phyloP scores from a whole-genome alignment of 257 asterid species.

The Fraxinus pennsylvanica region DNA sequence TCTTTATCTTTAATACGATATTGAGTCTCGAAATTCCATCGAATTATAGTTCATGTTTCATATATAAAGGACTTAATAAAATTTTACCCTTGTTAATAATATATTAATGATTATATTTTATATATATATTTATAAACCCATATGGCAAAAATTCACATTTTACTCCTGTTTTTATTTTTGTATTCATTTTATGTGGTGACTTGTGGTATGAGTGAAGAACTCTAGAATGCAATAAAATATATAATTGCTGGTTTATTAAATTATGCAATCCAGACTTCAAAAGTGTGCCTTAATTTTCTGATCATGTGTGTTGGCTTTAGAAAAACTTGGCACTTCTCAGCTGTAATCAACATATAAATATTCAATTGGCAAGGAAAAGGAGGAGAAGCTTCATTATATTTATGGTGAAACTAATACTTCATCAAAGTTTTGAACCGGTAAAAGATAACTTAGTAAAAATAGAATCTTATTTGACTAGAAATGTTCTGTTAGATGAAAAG shows the following conservation, averaged over 20 bases:
- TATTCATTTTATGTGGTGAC: conserved; percentile 21
- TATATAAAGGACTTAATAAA: too few species aligned
- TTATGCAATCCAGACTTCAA: background rate
- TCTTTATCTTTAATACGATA: too few species aligned
- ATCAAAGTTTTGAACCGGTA: background rate
- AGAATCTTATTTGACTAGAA: background rate
- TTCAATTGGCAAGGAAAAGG: background rate
- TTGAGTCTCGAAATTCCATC: too few species aligned
- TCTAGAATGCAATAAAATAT: background rate
- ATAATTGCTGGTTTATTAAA: conserved; percentile 7
- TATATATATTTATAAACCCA: too few species aligned
- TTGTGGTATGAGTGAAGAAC: conserved; percentile 27
- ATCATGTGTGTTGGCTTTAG: conserved; percentile 19
- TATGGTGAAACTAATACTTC: background rate
- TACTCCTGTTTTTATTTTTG: background rate
- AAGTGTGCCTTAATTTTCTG: conserved; percentile 19
- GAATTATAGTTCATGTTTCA: too few species aligned
- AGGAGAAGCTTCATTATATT: conserved; percentile 4
- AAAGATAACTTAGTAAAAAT: background rate
- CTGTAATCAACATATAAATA: background rate
- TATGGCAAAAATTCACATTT: too few species aligned
- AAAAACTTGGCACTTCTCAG: conserved; percentile 17
- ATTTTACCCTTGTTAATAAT: too few species aligned
- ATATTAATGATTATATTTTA: too few species aligned
- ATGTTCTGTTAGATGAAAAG: too few species aligned